Evolutionary conservation across 2,329 filamentous ascomycete species (phyloP).

Genomic region (Malbranchea cinnamomea): DNA sequence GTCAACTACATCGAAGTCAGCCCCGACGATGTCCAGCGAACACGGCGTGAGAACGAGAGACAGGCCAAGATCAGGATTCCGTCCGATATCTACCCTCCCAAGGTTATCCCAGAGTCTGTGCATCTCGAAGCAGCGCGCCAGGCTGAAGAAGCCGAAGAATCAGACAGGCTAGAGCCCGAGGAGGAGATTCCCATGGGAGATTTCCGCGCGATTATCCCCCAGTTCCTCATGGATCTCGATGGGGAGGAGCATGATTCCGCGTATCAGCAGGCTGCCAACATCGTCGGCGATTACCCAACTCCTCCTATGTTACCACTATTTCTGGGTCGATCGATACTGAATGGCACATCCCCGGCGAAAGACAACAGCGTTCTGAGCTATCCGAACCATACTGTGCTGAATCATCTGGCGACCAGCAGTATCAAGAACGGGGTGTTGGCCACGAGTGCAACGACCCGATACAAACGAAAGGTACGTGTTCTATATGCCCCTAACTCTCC

Average conservation of each 20-base stretch:
- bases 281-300: conserved; percentile 63
- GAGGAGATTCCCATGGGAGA: conserved; percentile 41
- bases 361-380: conserved; percentile 94
- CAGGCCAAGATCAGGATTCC: conserved; percentile 21
- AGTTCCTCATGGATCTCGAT: conserved; percentile 71
- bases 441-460: conserved; percentile 92
- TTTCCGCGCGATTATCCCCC: conserved; percentile 63
- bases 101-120: conserved; percentile 25
- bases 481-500: conserved; percentile 4
- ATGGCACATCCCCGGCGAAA: conserved; percentile 81
- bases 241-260: conserved; percentile 64
- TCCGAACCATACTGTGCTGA: conserved; percentile 93
- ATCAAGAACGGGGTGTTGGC: conserved; percentile 95
- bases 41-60: conserved; percentile 22
- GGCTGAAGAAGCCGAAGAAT: conserved; percentile 27
- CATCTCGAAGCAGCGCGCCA: conserved; percentile 11
- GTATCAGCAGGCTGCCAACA: conserved; percentile 59
- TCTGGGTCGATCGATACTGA: conserved; percentile 85
- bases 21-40: conserved; percentile 41
- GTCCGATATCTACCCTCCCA: conserved; percentile 28
- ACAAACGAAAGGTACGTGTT: conserved; percentile 59
- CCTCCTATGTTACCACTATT: conserved; percentile 82
- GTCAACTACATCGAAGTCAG: conserved; percentile 97
- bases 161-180: conserved; percentile 33
- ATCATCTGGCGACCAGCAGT: conserved; percentile 91